Percentiles rank a stretch among this genome's conserved stretches.
These are phyloP conservation scores for Ceratocystis eucalypticola DNA, from an alignment of 2,329 filamentous ascomycete genomes.

Conservation along the genomic window DNA sequence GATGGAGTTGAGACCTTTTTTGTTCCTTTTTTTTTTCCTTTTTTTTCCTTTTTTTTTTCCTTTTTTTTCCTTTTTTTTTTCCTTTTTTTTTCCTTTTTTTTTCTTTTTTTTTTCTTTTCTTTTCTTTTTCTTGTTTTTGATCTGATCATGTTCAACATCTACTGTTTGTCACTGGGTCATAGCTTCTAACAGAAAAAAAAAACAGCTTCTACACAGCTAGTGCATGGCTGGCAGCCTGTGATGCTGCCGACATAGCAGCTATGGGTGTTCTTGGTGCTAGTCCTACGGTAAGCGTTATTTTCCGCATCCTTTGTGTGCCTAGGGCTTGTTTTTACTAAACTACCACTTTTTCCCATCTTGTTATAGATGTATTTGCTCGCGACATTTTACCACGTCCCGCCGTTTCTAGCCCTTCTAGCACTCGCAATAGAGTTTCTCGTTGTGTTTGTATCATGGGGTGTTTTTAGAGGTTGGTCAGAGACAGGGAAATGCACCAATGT, in stretches of 20 bases:
- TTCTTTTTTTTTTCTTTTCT: too few relatives aligned
- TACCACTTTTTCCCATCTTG: not conserved
- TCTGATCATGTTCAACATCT: too few relatives aligned
- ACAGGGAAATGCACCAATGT: constrained; percentile 26
- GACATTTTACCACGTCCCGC: constrained; percentile 61
- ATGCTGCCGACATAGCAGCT: constrained; percentile 55
- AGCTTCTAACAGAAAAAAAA: not conserved
- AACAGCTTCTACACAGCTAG: constrained; percentile 37
- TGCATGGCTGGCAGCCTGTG: constrained; percentile 61
- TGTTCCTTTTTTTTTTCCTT: too few relatives aligned
- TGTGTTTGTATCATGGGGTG: not conserved
- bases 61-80: too few relatives aligned
- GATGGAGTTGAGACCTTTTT: not conserved
- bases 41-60: rapidly evolving
- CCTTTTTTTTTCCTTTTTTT: too few relatives aligned
- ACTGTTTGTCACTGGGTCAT: not conserved
- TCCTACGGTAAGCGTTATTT: constrained; percentile 43
- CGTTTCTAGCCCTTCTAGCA: constrained; percentile 45
- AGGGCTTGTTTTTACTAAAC: not conserved
- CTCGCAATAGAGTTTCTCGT: constrained; percentile 27
- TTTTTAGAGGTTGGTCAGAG: not conserved
- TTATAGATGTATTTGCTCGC: constrained; percentile 55
- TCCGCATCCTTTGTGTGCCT: not conserved
- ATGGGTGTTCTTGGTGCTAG: constrained; percentile 58
- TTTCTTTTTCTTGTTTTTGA: too few relatives aligned